Percentiles rank a stretch among this genome's conserved stretches.
phyloP scores from a whole-genome alignment of 1,284 basidiomycete species.

The Malassezia cuniculi region DNA sequence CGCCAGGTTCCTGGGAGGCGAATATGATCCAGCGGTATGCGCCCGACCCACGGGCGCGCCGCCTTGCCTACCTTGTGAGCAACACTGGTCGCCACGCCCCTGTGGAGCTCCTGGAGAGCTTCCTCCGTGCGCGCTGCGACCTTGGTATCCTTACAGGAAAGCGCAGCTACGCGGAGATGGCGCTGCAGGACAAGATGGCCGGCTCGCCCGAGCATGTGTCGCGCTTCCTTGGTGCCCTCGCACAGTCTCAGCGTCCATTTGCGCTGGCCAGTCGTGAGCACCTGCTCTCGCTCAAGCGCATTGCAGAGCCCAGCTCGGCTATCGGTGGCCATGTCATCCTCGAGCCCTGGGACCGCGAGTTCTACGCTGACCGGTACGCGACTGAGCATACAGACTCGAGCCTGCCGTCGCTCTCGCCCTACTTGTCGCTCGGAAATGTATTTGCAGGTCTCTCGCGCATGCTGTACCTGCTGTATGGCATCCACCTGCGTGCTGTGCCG shows the following conservation, averaged over 20 bases:
- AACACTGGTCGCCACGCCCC: constrained; percentile 27
- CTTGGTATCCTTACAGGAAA: constrained; percentile 37
- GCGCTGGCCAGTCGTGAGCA: constrained; percentile 24
- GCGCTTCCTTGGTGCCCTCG: constrained; percentile 30
- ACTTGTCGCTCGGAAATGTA: constrained; percentile 36
- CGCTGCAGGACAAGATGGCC: constrained; percentile 42
- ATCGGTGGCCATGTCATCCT: constrained; percentile 10
- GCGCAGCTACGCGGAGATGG: constrained; percentile 33
- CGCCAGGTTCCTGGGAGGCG: constrained; percentile 55
- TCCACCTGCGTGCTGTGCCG: constrained; percentile 28
- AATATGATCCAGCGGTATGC: constrained; percentile 79
- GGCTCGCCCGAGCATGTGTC: constrained; percentile 29
- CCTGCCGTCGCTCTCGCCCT: constrained; percentile 32
- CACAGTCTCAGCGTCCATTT: constrained; percentile 26
- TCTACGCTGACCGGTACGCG: constrained; percentile 31
- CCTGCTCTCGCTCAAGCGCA: constrained; percentile 23
- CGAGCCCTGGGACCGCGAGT: constrained; percentile 40
- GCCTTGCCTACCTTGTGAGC: constrained; percentile 55
- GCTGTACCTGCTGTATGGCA: constrained; percentile 36
- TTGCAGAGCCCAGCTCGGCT: not conserved
- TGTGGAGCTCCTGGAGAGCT: constrained; percentile 29
- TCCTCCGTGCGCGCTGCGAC: constrained; percentile 30
- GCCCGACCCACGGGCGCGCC: constrained; percentile 64
- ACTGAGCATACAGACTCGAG: constrained; percentile 15
- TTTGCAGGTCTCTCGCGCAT: constrained; percentile 38